These are phyloP conservation scores for Marasmius oreades DNA, from an alignment of 1,284 basidiomycete genomes.

Conservation along the genomic window DNA sequence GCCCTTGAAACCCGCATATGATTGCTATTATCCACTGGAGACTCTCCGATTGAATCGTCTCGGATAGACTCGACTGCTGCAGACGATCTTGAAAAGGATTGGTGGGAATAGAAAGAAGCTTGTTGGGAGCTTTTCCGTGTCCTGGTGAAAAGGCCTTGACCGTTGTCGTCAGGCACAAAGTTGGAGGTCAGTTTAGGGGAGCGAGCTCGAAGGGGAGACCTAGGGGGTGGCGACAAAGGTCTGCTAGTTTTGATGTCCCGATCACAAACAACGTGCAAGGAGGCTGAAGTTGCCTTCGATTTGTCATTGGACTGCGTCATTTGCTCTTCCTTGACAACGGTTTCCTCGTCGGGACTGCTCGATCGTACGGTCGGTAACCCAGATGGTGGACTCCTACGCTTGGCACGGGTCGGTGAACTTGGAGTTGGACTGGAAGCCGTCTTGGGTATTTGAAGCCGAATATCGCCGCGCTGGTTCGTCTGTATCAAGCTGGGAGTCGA, in stretches of 20 bases:
- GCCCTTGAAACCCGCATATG: constrained; percentile 44
- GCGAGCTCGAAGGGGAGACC: constrained; percentile 48
- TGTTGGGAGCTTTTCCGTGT: constrained; percentile 19
- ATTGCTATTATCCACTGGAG: constrained; percentile 19
- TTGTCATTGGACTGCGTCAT: constrained; percentile 16
- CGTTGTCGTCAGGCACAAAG: constrained; percentile 17
- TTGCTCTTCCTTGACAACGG: constrained; percentile 19
- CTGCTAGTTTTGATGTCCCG: constrained; percentile 28
- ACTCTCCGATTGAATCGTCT: constrained; percentile 39
- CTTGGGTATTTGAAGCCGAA: constrained; percentile 1
- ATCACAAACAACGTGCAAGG: constrained; percentile 15
- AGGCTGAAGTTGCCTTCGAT: constrained; percentile 2
- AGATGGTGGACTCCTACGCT: constrained; percentile 52
- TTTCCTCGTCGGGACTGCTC: constrained; percentile 42
- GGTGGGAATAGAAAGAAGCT: constrained; percentile 13
- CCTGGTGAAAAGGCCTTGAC: constrained; percentile 30
- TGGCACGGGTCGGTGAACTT: constrained; percentile 30
- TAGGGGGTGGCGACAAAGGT: constrained; percentile 43
- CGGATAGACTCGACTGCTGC: constrained; percentile 27
- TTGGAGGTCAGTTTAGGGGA: constrained; percentile 21
- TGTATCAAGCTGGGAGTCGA: constrained; percentile 59
- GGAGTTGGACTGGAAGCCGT: constrained; percentile 23
- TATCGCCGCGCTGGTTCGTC: constrained; percentile 22
- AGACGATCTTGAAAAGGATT: constrained; percentile 24
- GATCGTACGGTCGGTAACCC: constrained; percentile 51